A percentile compares a stretch with the other conserved stretches of the same genome.
Conservation (phyloP, 2,329 filamentous ascomycete genomes). For the Pseudocercospora musae region DNA sequence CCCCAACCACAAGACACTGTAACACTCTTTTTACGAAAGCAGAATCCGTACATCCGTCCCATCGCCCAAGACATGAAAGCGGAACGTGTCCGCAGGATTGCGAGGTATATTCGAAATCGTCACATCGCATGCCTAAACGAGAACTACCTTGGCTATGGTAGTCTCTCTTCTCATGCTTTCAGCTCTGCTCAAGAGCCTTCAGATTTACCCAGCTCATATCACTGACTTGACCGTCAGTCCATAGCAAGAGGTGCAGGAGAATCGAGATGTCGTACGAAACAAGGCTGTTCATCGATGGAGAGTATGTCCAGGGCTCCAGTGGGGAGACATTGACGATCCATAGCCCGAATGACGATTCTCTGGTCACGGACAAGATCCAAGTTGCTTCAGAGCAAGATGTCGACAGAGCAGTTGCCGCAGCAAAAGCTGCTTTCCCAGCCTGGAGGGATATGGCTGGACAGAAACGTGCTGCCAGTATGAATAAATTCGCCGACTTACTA, state of each 20-base stretch:
- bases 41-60: too few species aligned
- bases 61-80: too few species aligned
- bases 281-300: conserved; percentile 1
- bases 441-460: conserved; percentile 63
- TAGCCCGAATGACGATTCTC: conserved; percentile 50
- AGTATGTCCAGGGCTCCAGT: conserved; percentile 21
- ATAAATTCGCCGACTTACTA: conserved; percentile 55
- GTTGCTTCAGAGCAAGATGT: conserved; percentile 54
- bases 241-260: neutral
- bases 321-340: conserved; percentile 47
- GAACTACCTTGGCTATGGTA: neutral
- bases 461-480: conserved; percentile 65
- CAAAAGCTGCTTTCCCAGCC: conserved; percentile 60
- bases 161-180: neutral
- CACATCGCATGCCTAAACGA: neutral
- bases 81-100: too few species aligned
- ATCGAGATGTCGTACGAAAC: neutral
- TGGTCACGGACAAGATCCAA: conserved; percentile 50
- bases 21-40: too few species aligned
- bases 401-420: conserved; percentile 56
- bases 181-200: neutral
- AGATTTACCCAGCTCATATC: too few species aligned
- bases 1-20: too few species aligned
- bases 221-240: neutral
- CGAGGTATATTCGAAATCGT: too few species aligned